Evolutionary conservation across 768 basidiomycete species (phyloP).

Genomic region (Jaapia argillacea): DNA sequence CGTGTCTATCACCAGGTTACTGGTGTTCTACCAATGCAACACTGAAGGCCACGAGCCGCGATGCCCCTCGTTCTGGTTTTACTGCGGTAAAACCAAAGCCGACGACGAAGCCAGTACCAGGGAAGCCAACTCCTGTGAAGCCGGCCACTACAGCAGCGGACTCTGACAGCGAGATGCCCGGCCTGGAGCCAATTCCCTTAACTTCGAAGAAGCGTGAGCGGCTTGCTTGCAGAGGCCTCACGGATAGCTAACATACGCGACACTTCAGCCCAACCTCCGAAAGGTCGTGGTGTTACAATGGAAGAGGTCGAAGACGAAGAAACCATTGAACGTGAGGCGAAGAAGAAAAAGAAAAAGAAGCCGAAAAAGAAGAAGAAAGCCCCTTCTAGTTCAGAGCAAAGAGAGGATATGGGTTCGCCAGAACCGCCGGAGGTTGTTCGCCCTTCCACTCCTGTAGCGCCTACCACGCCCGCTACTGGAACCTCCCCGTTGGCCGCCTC

Average conservation of each 20-base stretch:
- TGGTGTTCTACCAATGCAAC: conserved; percentile 43
- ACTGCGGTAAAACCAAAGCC: no score
- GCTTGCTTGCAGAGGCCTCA: background rate
- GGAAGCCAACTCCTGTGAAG: no score
- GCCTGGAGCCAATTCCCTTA: background rate
- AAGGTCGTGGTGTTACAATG: conserved; percentile 30
- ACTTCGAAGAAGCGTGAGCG: background rate
- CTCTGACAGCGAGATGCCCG: background rate
- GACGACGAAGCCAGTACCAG: no score
- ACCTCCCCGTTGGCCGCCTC: conserved; percentile 10
- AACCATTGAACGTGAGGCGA: conserved; percentile 28
- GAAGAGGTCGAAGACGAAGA: conserved; percentile 74
- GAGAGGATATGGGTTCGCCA: conserved; percentile 11
- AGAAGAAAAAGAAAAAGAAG: conserved; percentile 71
- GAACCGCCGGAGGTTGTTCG: conserved; percentile 9
- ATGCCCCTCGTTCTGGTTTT: background rate
- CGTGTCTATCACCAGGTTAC: conserved; percentile 44
- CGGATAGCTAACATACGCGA: no score
- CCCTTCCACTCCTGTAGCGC: conserved; percentile 3
- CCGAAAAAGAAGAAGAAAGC: conserved; percentile 60
- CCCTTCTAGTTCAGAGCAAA: conserved; percentile 13
- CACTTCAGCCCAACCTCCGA: background rate
- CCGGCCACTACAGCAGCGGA: no score
- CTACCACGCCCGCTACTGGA: conserved; percentile 11
- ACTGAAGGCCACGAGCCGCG: conserved; percentile 24